These are phyloP conservation scores for Candida easanensis DNA, from an alignment of 805 yeast species.

Conservation along the genomic window DNA sequence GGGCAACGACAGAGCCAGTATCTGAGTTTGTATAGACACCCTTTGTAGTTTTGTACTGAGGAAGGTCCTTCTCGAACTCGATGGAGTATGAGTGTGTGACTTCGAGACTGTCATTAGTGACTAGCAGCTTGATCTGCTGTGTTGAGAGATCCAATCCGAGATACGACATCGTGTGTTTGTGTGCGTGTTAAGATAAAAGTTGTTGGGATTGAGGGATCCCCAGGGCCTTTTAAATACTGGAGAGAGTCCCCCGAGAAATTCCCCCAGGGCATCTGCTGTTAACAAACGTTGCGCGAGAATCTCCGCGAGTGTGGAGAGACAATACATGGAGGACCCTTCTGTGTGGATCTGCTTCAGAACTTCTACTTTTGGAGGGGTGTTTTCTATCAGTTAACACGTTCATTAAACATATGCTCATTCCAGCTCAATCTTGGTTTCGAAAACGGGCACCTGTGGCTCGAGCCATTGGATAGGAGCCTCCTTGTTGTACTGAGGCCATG, in stretches of 20 bases:
- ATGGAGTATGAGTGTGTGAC: conserved; percentile 58
- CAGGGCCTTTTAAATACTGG: not conserved
- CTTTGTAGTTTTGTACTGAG: conserved; percentile 60
- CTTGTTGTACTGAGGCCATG: conserved; percentile 18
- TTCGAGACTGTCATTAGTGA: conserved; percentile 51
- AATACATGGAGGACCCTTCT: not conserved
- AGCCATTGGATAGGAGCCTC: conserved; percentile 13
- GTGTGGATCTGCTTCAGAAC: not conserved
- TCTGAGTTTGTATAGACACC: conserved; percentile 63
- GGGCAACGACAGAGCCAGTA: conserved; percentile 66
- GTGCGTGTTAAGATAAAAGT: not conserved
- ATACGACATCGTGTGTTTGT: conserved; percentile 7
- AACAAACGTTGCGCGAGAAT: conserved; percentile 1
- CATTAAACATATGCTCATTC: not conserved
- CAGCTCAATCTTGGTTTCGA: conserved; percentile 1
- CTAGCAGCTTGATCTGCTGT: conserved; percentile 79
- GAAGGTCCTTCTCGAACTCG: conserved; percentile 67
- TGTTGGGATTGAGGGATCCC: not conserved
- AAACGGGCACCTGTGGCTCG: conserved; percentile 15
- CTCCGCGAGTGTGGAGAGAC: conserved; percentile 1
- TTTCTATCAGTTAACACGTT: not conserved
- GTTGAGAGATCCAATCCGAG: conserved; percentile 87
- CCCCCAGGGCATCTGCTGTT: too few species aligned
- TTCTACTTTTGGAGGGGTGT: not conserved
- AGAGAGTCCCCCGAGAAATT: not conserved